Evolutionary conservation across 305 asterid species (phyloP), one percentile per base, ranked within the genome.

Genomic region (Ilex paraguariensis): DNA sequence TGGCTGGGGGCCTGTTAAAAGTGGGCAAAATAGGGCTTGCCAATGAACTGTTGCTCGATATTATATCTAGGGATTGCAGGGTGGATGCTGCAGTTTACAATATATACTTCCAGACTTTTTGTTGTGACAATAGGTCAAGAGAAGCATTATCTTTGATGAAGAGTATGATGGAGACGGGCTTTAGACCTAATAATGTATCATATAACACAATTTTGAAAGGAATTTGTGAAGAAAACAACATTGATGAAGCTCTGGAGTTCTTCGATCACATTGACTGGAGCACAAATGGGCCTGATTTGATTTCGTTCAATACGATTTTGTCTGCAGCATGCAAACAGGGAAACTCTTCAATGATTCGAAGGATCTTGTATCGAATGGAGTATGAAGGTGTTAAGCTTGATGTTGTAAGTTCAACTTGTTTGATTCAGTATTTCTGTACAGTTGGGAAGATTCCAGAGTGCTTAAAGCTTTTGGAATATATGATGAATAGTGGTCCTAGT

Each of bases 1-100:
- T 80, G 67, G 82, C 79, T 45, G 89, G 81, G 50, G 89, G 87
- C 60, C 59, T 82, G 86, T 59, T 87, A 70, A 79, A 77, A 79
- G 69, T 64, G 55, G 87, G 87, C 16, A 70, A 72, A 44, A 64
- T 68, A 33, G 82, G 81, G 56, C 53, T 15, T 33, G 81, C 80
- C 7, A 40, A 68, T 62, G 61, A 72, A 54, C 53, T 82, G 56
- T 66, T 80, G 74, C 72, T 68, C 59, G 61, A 36, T 64, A 59
- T 68, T 62, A 70, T 82, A 58, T 67, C 61, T 57, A 77, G 71
- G 62, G 72, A 72, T 62, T 75, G 71, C 73, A 33, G 60, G 51
- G 59, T 78, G 21, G 87, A 87, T 54, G 64, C 61, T 49, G 87
- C 70, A 31, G 57, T 77, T 33, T 78, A 52, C 61, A 87, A 84